Percentiles rank a stretch among this genome's conserved stretches.
Evolutionary conservation across 371 early-diverging fungal species (phyloP).

Genomic region (Actinomortierella wolfii): DNA sequence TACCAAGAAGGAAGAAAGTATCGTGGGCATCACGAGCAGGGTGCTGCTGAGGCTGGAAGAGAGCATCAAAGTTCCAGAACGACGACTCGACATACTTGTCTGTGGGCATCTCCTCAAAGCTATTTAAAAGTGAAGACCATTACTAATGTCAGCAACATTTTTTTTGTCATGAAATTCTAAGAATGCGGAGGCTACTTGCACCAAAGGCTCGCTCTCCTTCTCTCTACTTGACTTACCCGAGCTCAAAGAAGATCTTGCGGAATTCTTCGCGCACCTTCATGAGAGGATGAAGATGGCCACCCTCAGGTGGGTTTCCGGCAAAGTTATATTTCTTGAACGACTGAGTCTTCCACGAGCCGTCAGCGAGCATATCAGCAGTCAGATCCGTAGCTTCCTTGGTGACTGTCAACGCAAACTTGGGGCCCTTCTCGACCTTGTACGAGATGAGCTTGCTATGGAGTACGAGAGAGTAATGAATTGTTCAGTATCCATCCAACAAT

Average conservation of each 20-base stretch:
- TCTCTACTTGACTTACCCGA: slow-evolving; percentile 69
- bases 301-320: slow-evolving; percentile 82
- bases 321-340: slow-evolving; percentile 99
- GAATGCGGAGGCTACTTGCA: background rate
- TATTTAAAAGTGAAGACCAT: slow-evolving; percentile 17
- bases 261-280: slow-evolving; percentile 99
- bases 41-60: slow-evolving; percentile 99
- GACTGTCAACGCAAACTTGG: slow-evolving; percentile 82
- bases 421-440: slow-evolving; percentile 90
- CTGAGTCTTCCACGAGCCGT: slow-evolving; percentile 90
- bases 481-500: background rate
- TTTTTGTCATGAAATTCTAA: too few species aligned
- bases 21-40: slow-evolving; percentile 99
- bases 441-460: slow-evolving; percentile 75
- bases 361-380: slow-evolving; percentile 91
- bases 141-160: background rate
- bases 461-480: slow-evolving; percentile 3
- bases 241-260: slow-evolving; percentile 99
- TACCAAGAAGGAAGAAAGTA: slow-evolving; percentile 92
- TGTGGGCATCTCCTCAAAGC: slow-evolving; percentile 99
- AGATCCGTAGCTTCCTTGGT: slow-evolving; percentile 95
- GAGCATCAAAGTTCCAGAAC: slow-evolving; percentile 99
- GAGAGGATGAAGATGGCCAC: slow-evolving; percentile 98
- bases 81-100: slow-evolving; percentile 98
- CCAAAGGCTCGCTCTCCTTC: too few species aligned